phyloP scores from a whole-genome alignment of 331 rosid species.

The Phaseolus coccineus region DNA sequence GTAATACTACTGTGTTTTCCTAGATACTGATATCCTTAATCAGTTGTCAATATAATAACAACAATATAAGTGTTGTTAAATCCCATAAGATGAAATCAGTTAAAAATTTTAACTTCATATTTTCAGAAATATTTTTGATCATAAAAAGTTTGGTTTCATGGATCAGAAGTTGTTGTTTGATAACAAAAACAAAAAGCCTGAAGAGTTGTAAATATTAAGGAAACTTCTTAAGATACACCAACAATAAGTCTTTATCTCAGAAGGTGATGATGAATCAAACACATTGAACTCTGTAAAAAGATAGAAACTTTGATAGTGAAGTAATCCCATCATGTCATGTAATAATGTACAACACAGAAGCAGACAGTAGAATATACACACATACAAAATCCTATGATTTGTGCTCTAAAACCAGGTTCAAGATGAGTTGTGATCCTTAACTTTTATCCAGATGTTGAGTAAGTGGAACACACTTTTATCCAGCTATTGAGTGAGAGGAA shows the following conservation, averaged over 20 bases:
- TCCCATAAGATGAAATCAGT: no score
- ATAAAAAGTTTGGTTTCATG: no score
- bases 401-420: conserved; percentile 29
- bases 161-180: no score
- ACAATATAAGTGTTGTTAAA: no score
- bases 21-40: no score
- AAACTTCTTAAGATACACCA: conserved; percentile 4
- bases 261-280: neutral
- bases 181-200: no score
- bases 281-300: neutral
- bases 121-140: no score
- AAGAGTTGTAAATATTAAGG: no score
- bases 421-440: conserved; percentile 4
- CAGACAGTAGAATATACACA: neutral
- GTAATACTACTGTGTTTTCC: no score
- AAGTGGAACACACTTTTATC: conserved; percentile 78
- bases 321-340: neutral
- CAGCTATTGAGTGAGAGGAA: conserved; percentile 87
- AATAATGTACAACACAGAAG: neutral
- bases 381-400: neutral
- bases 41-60: no score
- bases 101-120: no score
- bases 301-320: neutral
- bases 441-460: conserved; percentile 60
- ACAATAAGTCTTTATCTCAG: neutral